Percentiles rank a stretch among this genome's conserved stretches.
Conservation (phyloP, 768 basidiomycete genomes). For the Trametes gibbosa region DNA sequence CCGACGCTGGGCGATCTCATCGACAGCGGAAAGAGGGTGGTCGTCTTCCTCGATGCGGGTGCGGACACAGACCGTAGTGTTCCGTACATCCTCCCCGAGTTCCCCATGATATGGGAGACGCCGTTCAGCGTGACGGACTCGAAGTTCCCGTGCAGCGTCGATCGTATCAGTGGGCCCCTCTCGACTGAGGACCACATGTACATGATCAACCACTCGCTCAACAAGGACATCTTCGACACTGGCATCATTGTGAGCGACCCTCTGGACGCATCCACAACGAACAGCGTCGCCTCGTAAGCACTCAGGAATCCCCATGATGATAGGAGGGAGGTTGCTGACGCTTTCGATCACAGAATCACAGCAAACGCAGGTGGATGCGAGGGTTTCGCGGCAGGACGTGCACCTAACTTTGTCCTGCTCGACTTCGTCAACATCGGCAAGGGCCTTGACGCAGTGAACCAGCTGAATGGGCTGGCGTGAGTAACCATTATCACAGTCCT, state of each 20-base stretch:
- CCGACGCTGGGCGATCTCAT: slow-evolving; percentile 65
- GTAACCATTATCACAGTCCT: neutral
- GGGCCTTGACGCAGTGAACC: slow-evolving; percentile 41
- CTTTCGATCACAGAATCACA: slow-evolving; percentile 34
- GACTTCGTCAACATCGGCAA: slow-evolving; percentile 52
- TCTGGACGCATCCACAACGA: slow-evolving; percentile 29
- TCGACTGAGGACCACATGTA: slow-evolving; percentile 50
- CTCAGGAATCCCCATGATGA: too few relatives aligned
- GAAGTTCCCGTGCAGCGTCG: slow-evolving; percentile 51
- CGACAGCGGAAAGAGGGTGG: slow-evolving; percentile 53
- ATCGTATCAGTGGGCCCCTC: slow-evolving; percentile 50
- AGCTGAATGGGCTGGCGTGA: slow-evolving; percentile 41
- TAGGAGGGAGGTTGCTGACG: too few relatives aligned
- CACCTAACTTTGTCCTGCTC: slow-evolving; percentile 52
- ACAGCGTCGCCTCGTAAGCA: slow-evolving; percentile 30
- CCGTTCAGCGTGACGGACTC: slow-evolving; percentile 50
- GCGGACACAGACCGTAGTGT: slow-evolving; percentile 35
- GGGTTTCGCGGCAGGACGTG: slow-evolving; percentile 41
- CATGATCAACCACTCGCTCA: slow-evolving; percentile 58
- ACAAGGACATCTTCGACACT: slow-evolving; percentile 36
- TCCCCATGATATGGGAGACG: slow-evolving; percentile 60
- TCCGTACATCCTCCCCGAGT: slow-evolving; percentile 55
- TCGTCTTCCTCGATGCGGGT: slow-evolving; percentile 59
- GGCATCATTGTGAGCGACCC: slow-evolving; percentile 31
- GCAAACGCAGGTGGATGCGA: slow-evolving; percentile 45